Percentiles rank a stretch among this genome's conserved stretches.
Conservation (phyloP, 192 early-diverging fungal genomes). For the Allomyces javanicus region DNA sequence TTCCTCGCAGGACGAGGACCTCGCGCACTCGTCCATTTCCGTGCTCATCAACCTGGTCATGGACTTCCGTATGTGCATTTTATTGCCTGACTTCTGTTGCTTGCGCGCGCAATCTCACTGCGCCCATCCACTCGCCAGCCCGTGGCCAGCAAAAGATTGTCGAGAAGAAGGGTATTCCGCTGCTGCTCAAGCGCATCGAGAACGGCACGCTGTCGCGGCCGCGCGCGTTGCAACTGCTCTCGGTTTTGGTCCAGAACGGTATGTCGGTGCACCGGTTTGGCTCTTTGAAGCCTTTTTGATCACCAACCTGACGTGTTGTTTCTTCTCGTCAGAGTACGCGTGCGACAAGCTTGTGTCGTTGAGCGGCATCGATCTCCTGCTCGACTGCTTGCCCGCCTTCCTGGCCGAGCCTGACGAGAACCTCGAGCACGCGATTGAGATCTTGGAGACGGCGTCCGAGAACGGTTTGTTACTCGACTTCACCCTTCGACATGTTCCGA, state of each 20-base stretch:
- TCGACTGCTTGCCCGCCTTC: background rate
- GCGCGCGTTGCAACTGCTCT: background rate
- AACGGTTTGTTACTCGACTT: too few relatives aligned
- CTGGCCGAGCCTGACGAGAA: background rate
- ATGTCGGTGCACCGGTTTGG: background rate
- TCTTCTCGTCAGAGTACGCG: too few relatives aligned
- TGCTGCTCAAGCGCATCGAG: background rate
- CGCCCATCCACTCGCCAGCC: too few relatives aligned
- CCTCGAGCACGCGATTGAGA: background rate
- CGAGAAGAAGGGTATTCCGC: background rate
- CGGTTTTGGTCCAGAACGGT: background rate
- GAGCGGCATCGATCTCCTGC: background rate
- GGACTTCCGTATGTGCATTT: background rate
- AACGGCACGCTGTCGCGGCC: background rate
- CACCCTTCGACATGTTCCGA: too few relatives aligned
- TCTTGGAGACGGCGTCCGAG: background rate
- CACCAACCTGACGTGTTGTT: background rate
- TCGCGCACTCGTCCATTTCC: background rate
- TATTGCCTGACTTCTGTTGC: too few relatives aligned
- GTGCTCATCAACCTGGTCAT: background rate
- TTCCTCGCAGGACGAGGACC: background rate
- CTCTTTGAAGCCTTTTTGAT: background rate
- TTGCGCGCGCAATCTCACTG: too few relatives aligned
- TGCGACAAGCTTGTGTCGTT: background rate
- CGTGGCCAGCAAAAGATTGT: background rate